Evolutionary conservation across 257 asterid species (phyloP).

Genomic region (Gardenia jasminoides): DNA sequence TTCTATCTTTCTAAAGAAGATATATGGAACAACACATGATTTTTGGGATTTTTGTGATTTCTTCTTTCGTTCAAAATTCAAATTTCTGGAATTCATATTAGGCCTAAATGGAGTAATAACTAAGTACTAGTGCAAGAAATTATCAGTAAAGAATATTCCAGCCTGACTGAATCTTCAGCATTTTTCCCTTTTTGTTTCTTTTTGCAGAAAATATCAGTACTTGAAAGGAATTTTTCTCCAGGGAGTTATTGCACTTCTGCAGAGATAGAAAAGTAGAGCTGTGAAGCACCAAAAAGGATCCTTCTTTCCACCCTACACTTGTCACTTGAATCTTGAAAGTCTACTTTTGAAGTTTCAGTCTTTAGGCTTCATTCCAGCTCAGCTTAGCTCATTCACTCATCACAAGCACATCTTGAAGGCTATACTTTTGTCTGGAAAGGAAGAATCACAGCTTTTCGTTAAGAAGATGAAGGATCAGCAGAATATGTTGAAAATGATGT

Average conservation of each 20-base stretch:
- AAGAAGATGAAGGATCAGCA: constrained; percentile 18
- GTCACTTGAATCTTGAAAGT: background rate
- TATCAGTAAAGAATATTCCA: background rate
- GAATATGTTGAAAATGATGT: constrained; percentile 2
- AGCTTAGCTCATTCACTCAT: background rate
- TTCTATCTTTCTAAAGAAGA: background rate
- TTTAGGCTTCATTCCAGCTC: background rate
- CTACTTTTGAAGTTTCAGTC: background rate
- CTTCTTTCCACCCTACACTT: background rate
- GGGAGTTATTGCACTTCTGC: background rate
- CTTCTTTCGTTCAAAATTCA: background rate
- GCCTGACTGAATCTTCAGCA: constrained; percentile 1
- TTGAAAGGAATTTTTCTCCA: background rate
- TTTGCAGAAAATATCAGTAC: background rate
- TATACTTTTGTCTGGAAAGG: too few species aligned
- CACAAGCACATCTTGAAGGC: background rate
- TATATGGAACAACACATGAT: background rate
- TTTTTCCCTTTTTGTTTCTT: constrained; percentile 3
- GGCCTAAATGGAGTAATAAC: background rate
- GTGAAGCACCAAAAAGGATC: background rate
- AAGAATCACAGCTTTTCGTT: background rate
- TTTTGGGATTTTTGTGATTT: background rate
- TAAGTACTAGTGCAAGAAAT: background rate
- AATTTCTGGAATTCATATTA: too few species aligned
- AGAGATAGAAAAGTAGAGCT: background rate